These are phyloP conservation scores for Beauveria sp. DNA, from an alignment of 2,329 filamentous ascomycete species.

Conservation along the genomic window DNA sequence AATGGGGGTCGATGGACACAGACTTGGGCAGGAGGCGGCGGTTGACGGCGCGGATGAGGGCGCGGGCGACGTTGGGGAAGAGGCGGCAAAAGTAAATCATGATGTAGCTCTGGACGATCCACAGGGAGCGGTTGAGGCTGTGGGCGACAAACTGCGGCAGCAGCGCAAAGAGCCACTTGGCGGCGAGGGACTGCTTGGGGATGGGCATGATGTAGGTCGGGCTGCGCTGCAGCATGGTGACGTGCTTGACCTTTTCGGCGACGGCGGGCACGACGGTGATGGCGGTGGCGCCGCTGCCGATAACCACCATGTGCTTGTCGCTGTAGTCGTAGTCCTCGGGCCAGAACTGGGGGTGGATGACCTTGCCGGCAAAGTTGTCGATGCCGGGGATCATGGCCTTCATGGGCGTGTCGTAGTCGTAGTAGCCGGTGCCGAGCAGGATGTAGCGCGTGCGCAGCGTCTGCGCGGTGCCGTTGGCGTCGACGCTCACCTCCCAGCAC, in stretches of 20 bases:
- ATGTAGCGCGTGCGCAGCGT: conserved; percentile 39
- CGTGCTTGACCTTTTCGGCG: conserved; percentile 46
- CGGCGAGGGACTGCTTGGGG: conserved; percentile 30
- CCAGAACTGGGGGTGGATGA: conserved; percentile 72
- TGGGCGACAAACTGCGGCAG: conserved; percentile 37
- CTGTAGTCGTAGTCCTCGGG: conserved; percentile 58
- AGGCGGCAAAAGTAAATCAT: conserved; percentile 39
- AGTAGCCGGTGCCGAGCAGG: conserved; percentile 56
- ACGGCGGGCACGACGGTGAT: conserved; percentile 58
- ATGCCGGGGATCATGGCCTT: conserved; percentile 39
- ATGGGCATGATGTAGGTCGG: conserved; percentile 52
- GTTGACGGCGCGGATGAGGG: conserved; percentile 34
- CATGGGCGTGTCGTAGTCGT: conserved; percentile 56
- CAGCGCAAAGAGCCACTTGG: conserved; percentile 27
- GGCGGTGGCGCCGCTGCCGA: conserved; percentile 62
- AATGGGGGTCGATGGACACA: conserved; percentile 44
- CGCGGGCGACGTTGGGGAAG: conserved; percentile 39
- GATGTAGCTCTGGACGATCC: conserved; percentile 34
- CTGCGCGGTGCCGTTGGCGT: conserved; percentile 19
- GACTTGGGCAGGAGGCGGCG: conserved; percentile 38
- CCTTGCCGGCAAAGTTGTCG: conserved; percentile 27
- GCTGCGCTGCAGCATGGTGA: conserved; percentile 65
- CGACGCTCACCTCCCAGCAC: conserved; percentile 40
- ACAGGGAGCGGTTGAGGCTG: conserved; percentile 39
- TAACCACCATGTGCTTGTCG: conserved; percentile 56